Evolutionary conservation across 805 yeast genomes (phyloP).

Genomic region (Candida insectalens): DNA sequence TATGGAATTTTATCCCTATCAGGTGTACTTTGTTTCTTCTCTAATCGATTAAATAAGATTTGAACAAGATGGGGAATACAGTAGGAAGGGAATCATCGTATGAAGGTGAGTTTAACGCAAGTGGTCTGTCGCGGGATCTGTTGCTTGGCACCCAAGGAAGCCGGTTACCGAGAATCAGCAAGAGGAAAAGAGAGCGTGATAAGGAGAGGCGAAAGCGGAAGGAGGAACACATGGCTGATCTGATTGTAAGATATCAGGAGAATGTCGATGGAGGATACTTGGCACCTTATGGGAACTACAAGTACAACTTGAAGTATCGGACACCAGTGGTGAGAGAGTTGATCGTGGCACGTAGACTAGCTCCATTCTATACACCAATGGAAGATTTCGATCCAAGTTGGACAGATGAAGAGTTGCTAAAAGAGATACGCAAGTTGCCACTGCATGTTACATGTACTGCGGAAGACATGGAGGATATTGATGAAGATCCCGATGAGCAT

Average conservation of each 20-base stretch:
- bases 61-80: no score
- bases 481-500: constrained; percentile 55
- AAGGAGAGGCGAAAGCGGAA: constrained; percentile 45
- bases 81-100: no score
- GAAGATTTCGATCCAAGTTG: constrained; percentile 68
- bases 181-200: constrained; percentile 29
- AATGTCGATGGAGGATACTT: constrained; percentile 89
- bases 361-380: constrained; percentile 88
- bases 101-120: no score
- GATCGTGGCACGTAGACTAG: constrained; percentile 59
- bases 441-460: constrained; percentile 45
- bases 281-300: constrained; percentile 87
- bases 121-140: constrained; percentile 13
- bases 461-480: constrained; percentile 38
- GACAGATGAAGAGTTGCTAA: constrained; percentile 60
- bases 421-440: constrained; percentile 30
- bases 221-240: constrained; percentile 44
- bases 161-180: constrained; percentile 10
- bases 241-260: constrained; percentile 54
- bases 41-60: no score
- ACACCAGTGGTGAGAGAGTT: constrained; percentile 62
- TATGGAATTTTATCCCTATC: no score
- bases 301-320: constrained; percentile 65
- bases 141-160: constrained; percentile 5
- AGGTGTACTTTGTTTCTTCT: no score